These are phyloP conservation scores for Boechera stricta DNA, from an alignment of 345 rosid genomes.

Conservation along the genomic window DNA sequence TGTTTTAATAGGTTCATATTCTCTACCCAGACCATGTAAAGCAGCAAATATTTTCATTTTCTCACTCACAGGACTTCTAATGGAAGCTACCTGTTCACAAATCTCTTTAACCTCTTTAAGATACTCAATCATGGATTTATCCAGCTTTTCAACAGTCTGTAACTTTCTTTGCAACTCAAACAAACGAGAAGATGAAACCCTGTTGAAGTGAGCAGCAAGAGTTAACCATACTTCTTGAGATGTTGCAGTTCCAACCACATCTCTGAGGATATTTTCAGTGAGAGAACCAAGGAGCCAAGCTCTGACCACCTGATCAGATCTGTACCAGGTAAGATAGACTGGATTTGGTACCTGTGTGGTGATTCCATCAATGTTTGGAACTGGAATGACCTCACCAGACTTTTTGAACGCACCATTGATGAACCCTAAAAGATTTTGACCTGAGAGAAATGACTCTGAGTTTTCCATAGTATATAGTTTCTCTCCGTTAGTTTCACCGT, in stretches of 20 bases:
- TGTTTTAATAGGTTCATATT: background rate
- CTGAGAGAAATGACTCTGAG: too few relatives aligned
- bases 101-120: background rate
- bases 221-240: background rate
- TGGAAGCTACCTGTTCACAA: background rate
- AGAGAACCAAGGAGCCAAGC: background rate
- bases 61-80: background rate
- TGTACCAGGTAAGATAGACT: too few relatives aligned
- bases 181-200: background rate
- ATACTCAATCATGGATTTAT: rapidly evolving
- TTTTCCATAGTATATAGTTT: too few relatives aligned
- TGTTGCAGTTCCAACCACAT: background rate
- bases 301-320: background rate
- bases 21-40: background rate
- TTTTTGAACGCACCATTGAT: too few relatives aligned
- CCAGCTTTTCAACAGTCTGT: rapidly evolving
- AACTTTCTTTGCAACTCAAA: background rate
- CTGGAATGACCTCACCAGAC: too few relatives aligned
- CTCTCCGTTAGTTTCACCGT: too few relatives aligned
- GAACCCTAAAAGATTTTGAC: too few relatives aligned
- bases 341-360: too few relatives aligned
- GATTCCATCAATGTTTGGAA: too few relatives aligned
- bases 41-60: background rate
- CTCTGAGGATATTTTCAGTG: rapidly evolving
- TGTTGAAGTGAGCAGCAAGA: background rate